Evolutionary conservation across 176 grass and related monocot species (phyloP).

Genomic region (Oryza coarctata): DNA sequence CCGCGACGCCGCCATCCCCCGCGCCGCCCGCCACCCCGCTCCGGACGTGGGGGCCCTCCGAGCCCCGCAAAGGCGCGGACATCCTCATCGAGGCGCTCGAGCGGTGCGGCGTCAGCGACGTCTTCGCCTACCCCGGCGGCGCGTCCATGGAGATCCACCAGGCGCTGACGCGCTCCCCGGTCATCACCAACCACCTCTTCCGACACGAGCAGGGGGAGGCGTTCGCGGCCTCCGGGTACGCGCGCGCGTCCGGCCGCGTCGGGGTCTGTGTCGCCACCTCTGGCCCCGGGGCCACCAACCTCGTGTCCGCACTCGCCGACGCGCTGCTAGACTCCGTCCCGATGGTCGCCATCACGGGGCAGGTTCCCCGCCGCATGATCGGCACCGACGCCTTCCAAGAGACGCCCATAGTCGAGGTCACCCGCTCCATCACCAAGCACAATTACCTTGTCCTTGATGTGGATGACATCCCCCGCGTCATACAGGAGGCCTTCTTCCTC

Average conservation of each 20-base stretch:
- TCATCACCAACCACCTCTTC: constrained; percentile 84
- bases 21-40: constrained; percentile 34
- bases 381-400: constrained; percentile 98
- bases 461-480: constrained; percentile 83
- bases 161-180: constrained; percentile 87
- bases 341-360: constrained; percentile 89
- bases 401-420: constrained; percentile 98
- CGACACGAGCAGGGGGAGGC: constrained; percentile 96
- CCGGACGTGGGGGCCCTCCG: constrained; percentile 50
- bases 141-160: constrained; percentile 99
- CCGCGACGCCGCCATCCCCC: constrained; percentile 15
- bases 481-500: constrained; percentile 88
- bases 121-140: constrained; percentile 95
- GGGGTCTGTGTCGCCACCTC: constrained; percentile 96
- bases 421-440: constrained; percentile 98
- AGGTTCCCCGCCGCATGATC: constrained; percentile 97
- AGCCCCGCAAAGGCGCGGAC: constrained; percentile 88
- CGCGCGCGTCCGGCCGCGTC: constrained; percentile 67
- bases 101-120: constrained; percentile 70
- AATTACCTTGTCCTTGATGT: constrained; percentile 83
- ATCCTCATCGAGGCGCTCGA: constrained; percentile 96
- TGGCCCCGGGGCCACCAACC: constrained; percentile 91
- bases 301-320: constrained; percentile 93
- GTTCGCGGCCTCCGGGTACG: constrained; percentile 86
- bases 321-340: constrained; percentile 95